A percentile compares a stretch with the other conserved stretches of the same genome.
phyloP scores from a whole-genome alignment of 148 eudicot species.

The Vaccinium vitisidaea region DNA sequence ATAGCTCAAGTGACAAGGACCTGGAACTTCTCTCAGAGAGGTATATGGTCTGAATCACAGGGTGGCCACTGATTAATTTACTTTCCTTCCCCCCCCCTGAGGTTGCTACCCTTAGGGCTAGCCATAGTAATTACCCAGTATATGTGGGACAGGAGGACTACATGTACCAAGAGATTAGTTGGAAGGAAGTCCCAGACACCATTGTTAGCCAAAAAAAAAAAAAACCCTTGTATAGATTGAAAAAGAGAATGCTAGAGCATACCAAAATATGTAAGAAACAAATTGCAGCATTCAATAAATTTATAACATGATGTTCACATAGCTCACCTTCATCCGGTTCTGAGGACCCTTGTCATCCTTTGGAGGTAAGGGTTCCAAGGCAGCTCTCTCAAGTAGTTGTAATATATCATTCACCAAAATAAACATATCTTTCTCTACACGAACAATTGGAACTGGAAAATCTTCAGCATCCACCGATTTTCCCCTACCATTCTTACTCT shows the following conservation, averaged over 20 bases:
- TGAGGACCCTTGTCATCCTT: slow-evolving; percentile 95
- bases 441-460: slow-evolving; percentile 60
- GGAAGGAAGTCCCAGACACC: not conserved
- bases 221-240: no score
- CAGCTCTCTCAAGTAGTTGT: slow-evolving; percentile 75
- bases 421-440: slow-evolving; percentile 65
- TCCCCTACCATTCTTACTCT: slow-evolving; percentile 50
- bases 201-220: not conserved
- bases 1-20: not conserved
- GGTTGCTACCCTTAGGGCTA: not conserved
- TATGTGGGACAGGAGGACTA: no score
- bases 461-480: slow-evolving; percentile 56
- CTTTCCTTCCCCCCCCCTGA: no score
- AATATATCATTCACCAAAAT: slow-evolving; percentile 78
- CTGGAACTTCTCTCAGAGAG: not conserved
- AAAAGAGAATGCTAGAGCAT: not conserved
- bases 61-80: no score
- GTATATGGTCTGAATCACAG: not conserved
- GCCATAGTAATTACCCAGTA: not conserved
- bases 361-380: slow-evolving; percentile 82
- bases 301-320: not conserved
- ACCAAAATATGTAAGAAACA: not conserved
- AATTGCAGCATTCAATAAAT: not conserved
- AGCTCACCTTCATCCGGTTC: slow-evolving; percentile 79
- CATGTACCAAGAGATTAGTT: not conserved